These are phyloP conservation scores for Cryphonectria parasitica DNA, from an alignment of 2,329 filamentous ascomycete species.

Conservation along the genomic window DNA sequence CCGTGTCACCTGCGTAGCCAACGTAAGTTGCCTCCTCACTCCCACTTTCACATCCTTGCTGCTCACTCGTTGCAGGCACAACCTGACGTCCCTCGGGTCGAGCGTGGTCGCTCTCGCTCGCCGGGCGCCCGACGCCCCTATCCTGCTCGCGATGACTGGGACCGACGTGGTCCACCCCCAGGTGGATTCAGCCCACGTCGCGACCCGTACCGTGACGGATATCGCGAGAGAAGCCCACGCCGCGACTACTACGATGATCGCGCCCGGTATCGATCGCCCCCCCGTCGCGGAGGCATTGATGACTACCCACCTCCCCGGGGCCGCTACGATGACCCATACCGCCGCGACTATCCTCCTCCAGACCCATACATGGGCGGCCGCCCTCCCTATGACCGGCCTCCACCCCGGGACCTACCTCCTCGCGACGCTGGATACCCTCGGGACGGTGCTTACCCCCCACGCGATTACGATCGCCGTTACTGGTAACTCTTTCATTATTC, in stretches of 20 bases:
- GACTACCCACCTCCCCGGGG: slow-evolving; percentile 73
- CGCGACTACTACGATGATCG: slow-evolving; percentile 87
- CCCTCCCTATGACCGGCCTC: slow-evolving; percentile 59
- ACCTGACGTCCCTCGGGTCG: slow-evolving; percentile 74
- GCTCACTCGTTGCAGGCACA: slow-evolving; percentile 62
- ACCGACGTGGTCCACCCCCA: slow-evolving; percentile 75
- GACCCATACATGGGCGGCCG: slow-evolving; percentile 65
- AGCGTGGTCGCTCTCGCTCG: slow-evolving; percentile 80
- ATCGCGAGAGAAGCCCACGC: slow-evolving; percentile 85
- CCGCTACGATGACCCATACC: slow-evolving; percentile 78
- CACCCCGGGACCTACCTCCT: slow-evolving; percentile 53
- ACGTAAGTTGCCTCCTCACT: slow-evolving; percentile 63
- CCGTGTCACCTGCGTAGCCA: slow-evolving; percentile 81
- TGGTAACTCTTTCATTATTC: slow-evolving; percentile 43
- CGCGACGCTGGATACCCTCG: slow-evolving; percentile 55
- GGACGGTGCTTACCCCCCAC: slow-evolving; percentile 52
- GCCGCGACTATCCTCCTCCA: slow-evolving; percentile 66
- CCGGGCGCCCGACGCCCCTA: slow-evolving; percentile 68
- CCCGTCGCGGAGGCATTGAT: slow-evolving; percentile 73
- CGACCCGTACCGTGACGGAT: slow-evolving; percentile 67
- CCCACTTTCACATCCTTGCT: slow-evolving; percentile 30
- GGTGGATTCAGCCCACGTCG: slow-evolving; percentile 85
- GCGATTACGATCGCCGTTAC: slow-evolving; percentile 53
- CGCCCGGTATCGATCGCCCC: slow-evolving; percentile 79
- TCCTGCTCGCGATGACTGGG: slow-evolving; percentile 77